Base-by-base conservation (phyloP, 192 early-diverging fungal genomes). In the Coemansia sp. region DNA sequence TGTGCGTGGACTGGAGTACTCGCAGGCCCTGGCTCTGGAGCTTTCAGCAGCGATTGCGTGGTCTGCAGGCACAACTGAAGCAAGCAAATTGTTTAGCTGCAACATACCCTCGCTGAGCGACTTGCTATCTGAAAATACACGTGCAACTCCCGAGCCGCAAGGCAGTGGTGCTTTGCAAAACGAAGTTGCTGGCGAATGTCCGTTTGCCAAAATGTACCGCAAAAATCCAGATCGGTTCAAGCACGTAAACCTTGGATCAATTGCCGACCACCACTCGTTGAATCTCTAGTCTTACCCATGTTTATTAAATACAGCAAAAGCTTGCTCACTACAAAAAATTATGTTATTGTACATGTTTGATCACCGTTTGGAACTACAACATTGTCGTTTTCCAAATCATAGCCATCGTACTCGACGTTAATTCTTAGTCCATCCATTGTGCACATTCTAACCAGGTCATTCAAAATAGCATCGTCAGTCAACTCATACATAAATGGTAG, bases 191-290 rank as follows among this genome's bases (percentile, higher is more conserved):
- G 60, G 58, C 51, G 76, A 79, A 21, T 79, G 76, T 17, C 76
- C 76, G n/a, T 79, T 79, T 64, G 76, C 76, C 19, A 53, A 60
- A 21, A 79, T 79, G 76, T 79, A 79, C 61, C 76, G 76, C 29
- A 64, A 70, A 21, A 72, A 79, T 27, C 76, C 76, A 2, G 60
- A 69, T 7, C 70, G 56, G 22, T 79, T 79, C 56, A 66, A 60
- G 53, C 48, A 79, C 54, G 57, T 73, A 15, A 70, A 79, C 25
- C 63, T 79, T 29, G 19, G 62, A 10, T 27, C 71, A 6, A 67
- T 79, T 23, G 61, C 67, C 0, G 38, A 64, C 6, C 76, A 79
- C 57, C 43, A 63, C 3, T 39, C 67, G 2, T 56, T 78, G 8
- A 55, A 72, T 25, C 59, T 77, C 1, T 66, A 63, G 56, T 35